Evolutionary conservation across 1,139 yeast genomes (phyloP), one percentile per base, ranked within the genome.

Genomic region (Wickerhamiella pararugosa): DNA sequence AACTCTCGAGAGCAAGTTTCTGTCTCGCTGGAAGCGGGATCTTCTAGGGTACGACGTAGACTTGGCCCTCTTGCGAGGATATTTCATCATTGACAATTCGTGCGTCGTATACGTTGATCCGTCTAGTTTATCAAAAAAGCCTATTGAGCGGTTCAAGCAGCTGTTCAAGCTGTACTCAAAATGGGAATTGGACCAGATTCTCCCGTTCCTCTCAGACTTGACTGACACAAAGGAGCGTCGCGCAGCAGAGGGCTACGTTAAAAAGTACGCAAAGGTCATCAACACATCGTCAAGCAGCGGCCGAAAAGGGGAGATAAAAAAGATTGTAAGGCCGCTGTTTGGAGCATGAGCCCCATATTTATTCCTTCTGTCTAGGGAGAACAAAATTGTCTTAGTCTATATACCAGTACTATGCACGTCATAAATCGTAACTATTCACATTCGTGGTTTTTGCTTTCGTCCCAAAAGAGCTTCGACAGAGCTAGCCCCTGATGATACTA

Each of bases 181-280:
- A 30, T 90, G 97, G 97, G 75, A 69, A 5, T 60, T 79, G 41
- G 71, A 70, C 0, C 95, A 86, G 39, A 70, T 90, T 27, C 63
- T 65, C 25, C 94, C 95, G 1, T 82, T 73, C 51, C 64, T 87
- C 5, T 62, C 61, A 28, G 76, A 73, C 25, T 47, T 65, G 7
- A 72, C 79, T 45, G 69, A 70, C 2, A 63, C 67, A 33, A 72
- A 71, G 1, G 61, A 76, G 46, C 81, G 80, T 56, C 60, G 39
- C 6, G 10, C 25, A 5, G 36, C 73, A 7, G 95, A 84, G 43
- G 70, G 73, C 41, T 73, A 82, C 49, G 69, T 84, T 9, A 41
- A 41, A 29, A 9, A 26, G 34, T 41, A 26, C 11, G 43, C 43
- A 21, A 29, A 37, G 10, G 36, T 40, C 7, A 33, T 40, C 6